phyloP scores from a whole-genome alignment of 768 basidiomycete genomes.

The Tubosaeta sp. region DNA sequence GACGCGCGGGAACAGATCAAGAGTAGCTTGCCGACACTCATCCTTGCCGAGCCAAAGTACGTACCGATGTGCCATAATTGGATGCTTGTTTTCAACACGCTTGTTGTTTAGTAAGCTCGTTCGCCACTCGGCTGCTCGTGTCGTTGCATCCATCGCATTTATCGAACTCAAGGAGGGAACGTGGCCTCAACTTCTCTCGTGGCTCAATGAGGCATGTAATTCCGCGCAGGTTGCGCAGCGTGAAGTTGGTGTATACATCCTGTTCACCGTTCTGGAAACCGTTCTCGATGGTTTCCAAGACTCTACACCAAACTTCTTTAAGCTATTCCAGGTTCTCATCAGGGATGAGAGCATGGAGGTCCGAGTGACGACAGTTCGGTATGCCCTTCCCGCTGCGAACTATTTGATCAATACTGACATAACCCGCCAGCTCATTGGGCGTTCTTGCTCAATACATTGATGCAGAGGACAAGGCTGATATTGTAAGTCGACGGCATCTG shows the following conservation, averaged over 20 bases:
- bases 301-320: slow-evolving; percentile 70
- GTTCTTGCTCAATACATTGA: slow-evolving; percentile 93
- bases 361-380: slow-evolving; percentile 85
- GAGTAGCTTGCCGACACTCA: slow-evolving; percentile 69
- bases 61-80: slow-evolving; percentile 18
- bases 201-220: slow-evolving; percentile 73
- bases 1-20: slow-evolving; percentile 81
- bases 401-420: slow-evolving; percentile 3
- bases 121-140: slow-evolving; percentile 88
- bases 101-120: slow-evolving; percentile 66
- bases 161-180: slow-evolving; percentile 75
- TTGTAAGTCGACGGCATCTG: slow-evolving; percentile 49
- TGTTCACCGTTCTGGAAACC: slow-evolving; percentile 88
- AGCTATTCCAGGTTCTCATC: slow-evolving; percentile 69
- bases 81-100: neutral
- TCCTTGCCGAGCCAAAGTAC: slow-evolving; percentile 75
- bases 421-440: slow-evolving; percentile 63
- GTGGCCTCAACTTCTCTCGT: slow-evolving; percentile 88
- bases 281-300: slow-evolving; percentile 87
- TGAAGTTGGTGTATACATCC: slow-evolving; percentile 87
- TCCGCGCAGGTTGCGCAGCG: slow-evolving; percentile 70
- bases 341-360: slow-evolving; percentile 86
- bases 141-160: slow-evolving; percentile 87
- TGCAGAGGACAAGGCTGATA: slow-evolving; percentile 76
- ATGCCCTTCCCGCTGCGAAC: slow-evolving; percentile 10